Conservation (phyloP, 352 stramenopile genomes). For the Phytophthora pluvialis region DNA sequence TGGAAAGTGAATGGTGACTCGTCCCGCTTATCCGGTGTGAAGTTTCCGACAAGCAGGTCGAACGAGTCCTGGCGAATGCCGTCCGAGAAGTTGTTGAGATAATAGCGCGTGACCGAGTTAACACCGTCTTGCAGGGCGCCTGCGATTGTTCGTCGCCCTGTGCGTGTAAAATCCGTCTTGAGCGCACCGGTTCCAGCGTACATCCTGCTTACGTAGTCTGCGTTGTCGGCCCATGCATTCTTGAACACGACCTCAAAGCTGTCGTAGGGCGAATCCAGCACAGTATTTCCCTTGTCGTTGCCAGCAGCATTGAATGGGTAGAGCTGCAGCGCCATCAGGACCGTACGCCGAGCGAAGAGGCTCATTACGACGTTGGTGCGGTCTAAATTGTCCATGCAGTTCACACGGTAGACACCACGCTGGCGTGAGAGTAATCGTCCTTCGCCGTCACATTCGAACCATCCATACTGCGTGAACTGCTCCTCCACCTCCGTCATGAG, state of each 20-base stretch:
- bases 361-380: constrained; percentile 85
- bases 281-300: constrained; percentile 62
- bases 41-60: constrained; percentile 89
- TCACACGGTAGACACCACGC: constrained; percentile 94
- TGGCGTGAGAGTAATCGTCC: constrained; percentile 72
- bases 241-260: constrained; percentile 86
- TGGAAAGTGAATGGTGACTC: constrained; percentile 86
- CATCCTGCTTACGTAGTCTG: constrained; percentile 93
- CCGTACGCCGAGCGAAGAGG: constrained; percentile 88
- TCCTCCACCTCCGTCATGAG: constrained; percentile 90
- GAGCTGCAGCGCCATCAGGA: constrained; percentile 86
- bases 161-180: constrained; percentile 97
- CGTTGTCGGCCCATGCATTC: constrained; percentile 95
- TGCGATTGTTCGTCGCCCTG: constrained; percentile 91
- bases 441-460: constrained; percentile 51
- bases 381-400: constrained; percentile 99
- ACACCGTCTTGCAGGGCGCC: constrained; percentile 94
- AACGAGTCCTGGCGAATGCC: constrained; percentile 93
- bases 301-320: constrained; percentile 52
- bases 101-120: constrained; percentile 95
- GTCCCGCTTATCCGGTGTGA: constrained; percentile 77
- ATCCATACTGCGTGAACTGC: constrained; percentile 77
- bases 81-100: constrained; percentile 97
- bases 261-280: constrained; percentile 70
- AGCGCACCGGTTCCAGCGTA: constrained; percentile 96